Conservation (phyloP, 768 basidiomycete genomes). For the Dictyophora rubrovolvata region DNA sequence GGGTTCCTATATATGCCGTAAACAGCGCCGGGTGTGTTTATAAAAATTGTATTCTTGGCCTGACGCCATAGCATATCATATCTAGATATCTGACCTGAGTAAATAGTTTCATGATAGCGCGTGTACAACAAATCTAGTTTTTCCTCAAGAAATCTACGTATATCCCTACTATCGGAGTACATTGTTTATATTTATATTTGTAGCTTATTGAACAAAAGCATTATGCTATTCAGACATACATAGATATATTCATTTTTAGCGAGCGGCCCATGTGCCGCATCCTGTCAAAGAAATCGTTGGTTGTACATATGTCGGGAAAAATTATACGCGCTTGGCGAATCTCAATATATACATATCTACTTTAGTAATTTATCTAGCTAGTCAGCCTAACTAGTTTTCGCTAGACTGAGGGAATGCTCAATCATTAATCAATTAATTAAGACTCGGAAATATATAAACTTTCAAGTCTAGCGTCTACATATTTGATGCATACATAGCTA, state of each 20-base stretch:
- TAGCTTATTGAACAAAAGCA: not conserved
- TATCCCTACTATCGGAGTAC: not conserved
- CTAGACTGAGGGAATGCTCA: too few relatives aligned
- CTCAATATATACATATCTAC: not conserved
- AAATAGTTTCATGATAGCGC: not conserved
- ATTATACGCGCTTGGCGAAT: not conserved
- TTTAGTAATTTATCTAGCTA: too few relatives aligned
- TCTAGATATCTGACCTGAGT: not conserved
- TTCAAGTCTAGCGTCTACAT: too few relatives aligned
- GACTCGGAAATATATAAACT: too few relatives aligned
- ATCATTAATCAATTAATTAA: too few relatives aligned
- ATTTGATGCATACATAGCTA: too few relatives aligned
- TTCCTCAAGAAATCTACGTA: not conserved
- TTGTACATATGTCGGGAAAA: not conserved
- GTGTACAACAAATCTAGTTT: not conserved
- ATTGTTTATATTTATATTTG: not conserved
- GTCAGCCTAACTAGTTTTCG: too few relatives aligned
- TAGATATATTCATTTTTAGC: not conserved
- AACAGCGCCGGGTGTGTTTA: not conserved
- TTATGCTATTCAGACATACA: not conserved
- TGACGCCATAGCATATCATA: not conserved
- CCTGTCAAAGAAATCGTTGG: not conserved
- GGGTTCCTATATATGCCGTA: not conserved
- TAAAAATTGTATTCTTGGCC: not conserved
- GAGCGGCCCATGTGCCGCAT: not conserved